These are phyloP conservation scores for Cladosporium colombiae DNA, from an alignment of 2,329 filamentous ascomycete species.

Conservation along the genomic window DNA sequence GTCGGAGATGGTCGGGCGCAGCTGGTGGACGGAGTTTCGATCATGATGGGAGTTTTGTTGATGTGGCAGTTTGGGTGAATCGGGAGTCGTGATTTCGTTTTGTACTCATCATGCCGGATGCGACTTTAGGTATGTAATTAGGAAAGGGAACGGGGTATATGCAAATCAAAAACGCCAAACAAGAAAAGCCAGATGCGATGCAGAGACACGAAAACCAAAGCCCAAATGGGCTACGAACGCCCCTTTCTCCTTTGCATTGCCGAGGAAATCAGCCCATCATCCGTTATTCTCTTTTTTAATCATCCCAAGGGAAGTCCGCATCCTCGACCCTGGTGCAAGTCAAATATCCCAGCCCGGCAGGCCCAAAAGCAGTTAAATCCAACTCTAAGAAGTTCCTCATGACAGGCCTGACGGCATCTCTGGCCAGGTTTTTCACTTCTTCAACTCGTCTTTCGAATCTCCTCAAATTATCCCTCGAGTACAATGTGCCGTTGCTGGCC, in stretches of 20 bases:
- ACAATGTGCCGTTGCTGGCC: constrained; percentile 48
- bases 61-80: not conserved
- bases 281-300: constrained; percentile 21
- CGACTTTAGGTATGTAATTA: not conserved
- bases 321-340: constrained; percentile 65
- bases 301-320: constrained; percentile 64
- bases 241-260: not conserved
- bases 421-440: constrained; percentile 81
- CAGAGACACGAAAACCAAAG: not conserved
- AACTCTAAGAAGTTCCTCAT: constrained; percentile 85
- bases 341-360: constrained; percentile 58
- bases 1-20: not conserved
- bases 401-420: constrained; percentile 78
- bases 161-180: not conserved
- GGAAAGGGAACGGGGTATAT: not conserved
- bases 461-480: constrained; percentile 81
- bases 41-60: not conserved
- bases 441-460: constrained; percentile 85
- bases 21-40: not conserved
- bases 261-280: not conserved
- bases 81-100: not conserved
- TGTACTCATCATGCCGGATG: not conserved
- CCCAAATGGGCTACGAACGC: not conserved
- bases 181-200: not conserved
- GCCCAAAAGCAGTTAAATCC: constrained; percentile 54